Percentiles rank a stretch among this genome's conserved stretches.
These are phyloP conservation scores for Coix lacrymajobi DNA, from an alignment of 176 grass and related monocot species.

Conservation along the genomic window DNA sequence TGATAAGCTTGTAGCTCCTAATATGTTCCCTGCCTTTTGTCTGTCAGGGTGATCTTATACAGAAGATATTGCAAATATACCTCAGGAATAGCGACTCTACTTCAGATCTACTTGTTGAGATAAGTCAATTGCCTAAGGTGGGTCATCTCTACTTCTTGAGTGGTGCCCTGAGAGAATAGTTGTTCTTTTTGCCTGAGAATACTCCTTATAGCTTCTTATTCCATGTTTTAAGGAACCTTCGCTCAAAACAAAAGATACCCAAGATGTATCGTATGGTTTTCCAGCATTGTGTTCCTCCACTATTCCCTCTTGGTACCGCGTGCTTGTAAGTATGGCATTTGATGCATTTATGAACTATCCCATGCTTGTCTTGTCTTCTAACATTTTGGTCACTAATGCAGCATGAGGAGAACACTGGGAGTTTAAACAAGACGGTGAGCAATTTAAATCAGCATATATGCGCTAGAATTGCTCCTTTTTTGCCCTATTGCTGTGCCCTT, in stretches of 20 bases:
- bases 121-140: conserved; percentile 45
- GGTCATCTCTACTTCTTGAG: conserved; percentile 17
- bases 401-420: conserved; percentile 82
- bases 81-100: conserved; percentile 66
- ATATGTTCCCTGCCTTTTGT: conserved; percentile 9
- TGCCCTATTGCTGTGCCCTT: neutral
- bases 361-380: neutral
- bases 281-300: conserved; percentile 62
- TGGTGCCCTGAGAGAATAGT: neutral
- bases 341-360: neutral
- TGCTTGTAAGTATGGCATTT: conserved; percentile 55
- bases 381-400: conserved; percentile 45
- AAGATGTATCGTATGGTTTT: conserved; percentile 38
- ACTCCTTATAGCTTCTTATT: conserved; percentile 20
- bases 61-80: conserved; percentile 83
- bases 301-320: conserved; percentile 68
- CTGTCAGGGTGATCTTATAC: conserved; percentile 65
- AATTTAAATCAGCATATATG: conserved; percentile 26
- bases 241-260: conserved; percentile 41
- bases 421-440: conserved; percentile 66
- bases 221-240: conserved; percentile 44
- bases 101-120: conserved; percentile 62
- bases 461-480: neutral
- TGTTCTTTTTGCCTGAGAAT: conserved; percentile 18
- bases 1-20: conserved; percentile 16